Evolutionary conservation across 176 grass and related monocot species (phyloP), one percentile per base, ranked within the genome.

Genomic region (Puccinellia tenuiflora): DNA sequence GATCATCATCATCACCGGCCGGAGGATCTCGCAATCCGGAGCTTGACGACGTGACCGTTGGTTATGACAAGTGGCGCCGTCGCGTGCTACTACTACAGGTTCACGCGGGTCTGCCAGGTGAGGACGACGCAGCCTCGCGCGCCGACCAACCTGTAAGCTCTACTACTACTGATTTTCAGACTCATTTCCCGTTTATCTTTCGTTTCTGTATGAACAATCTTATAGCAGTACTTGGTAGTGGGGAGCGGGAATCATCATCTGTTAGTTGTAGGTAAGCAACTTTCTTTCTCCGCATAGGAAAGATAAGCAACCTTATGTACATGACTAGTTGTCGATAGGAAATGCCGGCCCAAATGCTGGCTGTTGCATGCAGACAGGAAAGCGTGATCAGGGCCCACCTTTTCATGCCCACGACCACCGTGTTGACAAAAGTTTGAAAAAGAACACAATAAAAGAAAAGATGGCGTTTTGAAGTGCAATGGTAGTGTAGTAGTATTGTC

Each of bases 61-160:
- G 81, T 90, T 86, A 90, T 89, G 88, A 87, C 67, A 81, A 82
- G 67, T 78, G 73, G 79, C 62, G 81, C 88, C 78, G 65, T 81
- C 74, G 86, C 81, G 18, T 91, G 35, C 31, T 81, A 57, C 31
- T 81, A 57, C 84, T 87, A 55, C 86, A 84, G 91, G 70, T 86
- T 86, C 84, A 87, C 83, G 78, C 84, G 84, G 79, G 62, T 87
- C 40, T 94, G 86, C 80, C 92, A 97, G 92, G 90, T 92, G 50
- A 81, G 35, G 39, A 71, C 30, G 35, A 69, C n/a, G 20, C 18
- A 25, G 8, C 43, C 45, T 63, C 28, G 0, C 13, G 22, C 9
- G 28, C 17, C 28, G 17, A 28, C 8, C 0, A n/a, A 68, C 22
- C 1, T 17, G 45, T 73, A 61, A 11, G 40, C 88, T 57, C 68